Conservation (phyloP, 2,329 filamentous ascomycete species). For the Colletotrichum echinochloae region DNA sequence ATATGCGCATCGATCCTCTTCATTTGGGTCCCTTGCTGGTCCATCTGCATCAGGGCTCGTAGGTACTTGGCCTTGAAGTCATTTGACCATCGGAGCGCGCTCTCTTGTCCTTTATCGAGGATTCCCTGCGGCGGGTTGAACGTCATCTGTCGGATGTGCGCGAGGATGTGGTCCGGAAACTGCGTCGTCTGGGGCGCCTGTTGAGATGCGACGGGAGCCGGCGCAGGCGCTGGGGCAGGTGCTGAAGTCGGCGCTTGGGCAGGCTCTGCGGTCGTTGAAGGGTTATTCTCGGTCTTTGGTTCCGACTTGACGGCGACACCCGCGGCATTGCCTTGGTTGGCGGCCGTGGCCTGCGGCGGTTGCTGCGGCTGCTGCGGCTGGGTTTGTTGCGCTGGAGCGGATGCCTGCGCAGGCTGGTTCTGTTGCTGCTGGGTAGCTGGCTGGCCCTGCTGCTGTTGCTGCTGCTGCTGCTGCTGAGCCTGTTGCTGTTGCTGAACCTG, state of each 20-base stretch:
- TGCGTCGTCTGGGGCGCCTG: conserved; percentile 46
- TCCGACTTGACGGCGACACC: conserved; percentile 35
- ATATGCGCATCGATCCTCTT: conserved; percentile 56
- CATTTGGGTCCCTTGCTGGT: conserved; percentile 56
- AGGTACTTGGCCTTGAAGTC: conserved; percentile 62
- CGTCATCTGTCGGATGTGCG: conserved; percentile 61
- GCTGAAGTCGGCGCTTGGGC: conserved; percentile 28
- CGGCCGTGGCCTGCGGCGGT: conserved; percentile 31
- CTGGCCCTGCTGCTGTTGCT: conserved; percentile 42
- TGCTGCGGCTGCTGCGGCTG: conserved; percentile 41
- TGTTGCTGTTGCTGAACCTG: conserved; percentile 52
- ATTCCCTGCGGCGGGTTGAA: conserved; percentile 58
- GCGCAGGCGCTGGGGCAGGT: conserved; percentile 20
- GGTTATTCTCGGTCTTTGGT: conserved; percentile 26
- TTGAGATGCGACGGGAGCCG: conserved; percentile 25
- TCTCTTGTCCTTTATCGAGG: conserved; percentile 57
- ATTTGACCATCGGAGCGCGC: conserved; percentile 60
- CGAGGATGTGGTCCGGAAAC: conserved; percentile 58
- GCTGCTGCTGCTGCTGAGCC: conserved; percentile 48
- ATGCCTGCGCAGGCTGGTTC: conserved; percentile 38
- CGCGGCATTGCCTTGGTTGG: conserved; percentile 16
- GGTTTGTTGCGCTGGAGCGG: conserved; percentile 43
- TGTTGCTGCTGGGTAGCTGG: conserved; percentile 22
- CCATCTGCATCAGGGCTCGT: conserved; percentile 63
- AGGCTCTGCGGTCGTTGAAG: conserved; percentile 32